Conservation (phyloP, 1,284 basidiomycete genomes). For the Cryptococcus sp. region DNA sequence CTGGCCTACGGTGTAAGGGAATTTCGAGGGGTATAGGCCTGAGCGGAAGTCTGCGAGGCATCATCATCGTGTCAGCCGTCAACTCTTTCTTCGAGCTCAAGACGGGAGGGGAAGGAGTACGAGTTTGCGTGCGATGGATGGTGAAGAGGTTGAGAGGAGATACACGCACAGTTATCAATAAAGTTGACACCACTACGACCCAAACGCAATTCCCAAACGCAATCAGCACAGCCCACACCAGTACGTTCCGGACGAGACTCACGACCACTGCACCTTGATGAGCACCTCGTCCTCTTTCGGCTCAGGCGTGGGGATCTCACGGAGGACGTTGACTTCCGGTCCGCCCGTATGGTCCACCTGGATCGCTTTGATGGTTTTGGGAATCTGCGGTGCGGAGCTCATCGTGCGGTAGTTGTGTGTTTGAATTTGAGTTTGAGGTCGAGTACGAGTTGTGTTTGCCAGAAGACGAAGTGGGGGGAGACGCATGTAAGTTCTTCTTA, state of each 20-base stretch:
- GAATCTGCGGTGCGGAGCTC: constrained; percentile 34
- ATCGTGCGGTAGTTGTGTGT: neutral
- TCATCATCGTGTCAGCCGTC: neutral
- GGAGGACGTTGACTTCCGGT: constrained; percentile 66
- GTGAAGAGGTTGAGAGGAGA: neutral
- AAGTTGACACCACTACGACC: constrained; percentile 72
- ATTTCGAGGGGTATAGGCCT: constrained; percentile 58
- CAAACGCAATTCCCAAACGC: neutral
- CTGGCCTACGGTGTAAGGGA: constrained; percentile 75
- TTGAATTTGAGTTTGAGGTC: too few species aligned
- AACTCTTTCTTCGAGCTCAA: neutral
- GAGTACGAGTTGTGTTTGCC: too few species aligned
- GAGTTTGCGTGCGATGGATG: neutral
- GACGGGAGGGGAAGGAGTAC: neutral
- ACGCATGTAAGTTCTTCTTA: too few species aligned
- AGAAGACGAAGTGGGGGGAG: too few species aligned
- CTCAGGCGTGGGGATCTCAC: constrained; percentile 63
- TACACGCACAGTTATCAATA: constrained; percentile 55
- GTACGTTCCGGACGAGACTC: constrained; percentile 2
- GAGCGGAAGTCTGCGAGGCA: constrained; percentile 43
- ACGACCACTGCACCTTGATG: constrained; percentile 66
- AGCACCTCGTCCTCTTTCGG: constrained; percentile 69
- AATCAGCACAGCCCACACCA: neutral
- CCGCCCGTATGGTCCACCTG: constrained; percentile 64
- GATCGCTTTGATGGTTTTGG: constrained; percentile 58